Evolutionary conservation across 495 filamentous ascomycete genomes (phyloP).

Genomic region (Penicillium lividum): DNA sequence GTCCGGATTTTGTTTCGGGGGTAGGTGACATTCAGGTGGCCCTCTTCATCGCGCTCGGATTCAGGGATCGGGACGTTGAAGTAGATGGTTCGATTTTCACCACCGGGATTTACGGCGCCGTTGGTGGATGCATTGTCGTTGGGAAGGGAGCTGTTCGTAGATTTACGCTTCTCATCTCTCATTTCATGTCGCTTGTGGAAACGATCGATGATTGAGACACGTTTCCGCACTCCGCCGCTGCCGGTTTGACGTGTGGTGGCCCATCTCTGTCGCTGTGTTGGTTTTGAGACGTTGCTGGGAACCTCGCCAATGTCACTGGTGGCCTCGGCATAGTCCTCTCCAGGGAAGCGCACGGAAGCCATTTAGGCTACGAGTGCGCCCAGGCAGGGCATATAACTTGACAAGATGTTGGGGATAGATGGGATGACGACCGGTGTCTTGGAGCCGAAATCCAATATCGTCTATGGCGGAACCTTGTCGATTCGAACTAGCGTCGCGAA

Average conservation of each 20-base stretch:
- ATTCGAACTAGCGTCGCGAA: slow-evolving; percentile 8
- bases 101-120: slow-evolving; percentile 37
- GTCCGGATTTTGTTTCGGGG: slow-evolving; percentile 96
- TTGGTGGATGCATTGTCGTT: slow-evolving; percentile 42
- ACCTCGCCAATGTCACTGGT: slow-evolving; percentile 30
- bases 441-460: slow-evolving; percentile 24
- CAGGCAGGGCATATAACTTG: slow-evolving; percentile 31
- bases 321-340: slow-evolving; percentile 25
- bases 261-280: slow-evolving; percentile 77
- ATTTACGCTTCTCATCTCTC: slow-evolving; percentile 70
- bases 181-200: slow-evolving; percentile 61
- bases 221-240: slow-evolving; percentile 72
- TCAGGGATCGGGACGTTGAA: slow-evolving; percentile 85
- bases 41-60: slow-evolving; percentile 80
- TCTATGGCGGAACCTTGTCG: slow-evolving; percentile 11
- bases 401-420: slow-evolving; percentile 20
- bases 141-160: slow-evolving; percentile 33
- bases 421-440: slow-evolving; percentile 27
- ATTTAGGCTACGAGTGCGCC: slow-evolving; percentile 39
- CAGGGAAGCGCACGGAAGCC: slow-evolving; percentile 38
- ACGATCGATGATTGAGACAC: slow-evolving; percentile 79
- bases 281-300: slow-evolving; percentile 45
- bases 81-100: slow-evolving; percentile 59
- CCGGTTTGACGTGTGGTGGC: slow-evolving; percentile 82
- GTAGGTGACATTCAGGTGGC: slow-evolving; percentile 67